Conservation (phyloP, 495 filamentous ascomycete genomes). For the Pyronema omphalodes region DNA sequence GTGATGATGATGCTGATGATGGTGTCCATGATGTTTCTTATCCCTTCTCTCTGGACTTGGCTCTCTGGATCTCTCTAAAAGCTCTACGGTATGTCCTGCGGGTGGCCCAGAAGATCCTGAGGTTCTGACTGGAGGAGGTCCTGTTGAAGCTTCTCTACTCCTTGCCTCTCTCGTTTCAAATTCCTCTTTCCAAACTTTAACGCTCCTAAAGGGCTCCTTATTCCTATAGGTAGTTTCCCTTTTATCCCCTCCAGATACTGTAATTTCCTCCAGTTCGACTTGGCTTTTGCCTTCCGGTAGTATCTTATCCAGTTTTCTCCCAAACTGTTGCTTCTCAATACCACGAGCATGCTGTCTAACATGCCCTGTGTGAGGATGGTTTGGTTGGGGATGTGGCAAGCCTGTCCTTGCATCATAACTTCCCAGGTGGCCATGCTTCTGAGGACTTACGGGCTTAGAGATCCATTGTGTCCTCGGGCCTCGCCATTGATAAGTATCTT, state of each 20-base stretch:
- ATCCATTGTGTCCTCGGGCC: background rate
- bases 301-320: background rate
- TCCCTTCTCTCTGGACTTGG: background rate
- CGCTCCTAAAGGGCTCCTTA: conserved; percentile 2
- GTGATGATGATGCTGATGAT: background rate
- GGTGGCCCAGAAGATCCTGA: background rate
- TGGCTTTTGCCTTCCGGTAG: background rate
- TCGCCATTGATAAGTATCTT: background rate
- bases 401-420: background rate
- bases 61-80: background rate
- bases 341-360: background rate
- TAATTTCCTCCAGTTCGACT: background rate
- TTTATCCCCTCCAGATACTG: conserved; percentile 1
- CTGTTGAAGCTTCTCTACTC: background rate
- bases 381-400: background rate
- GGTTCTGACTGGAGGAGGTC: background rate
- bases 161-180: background rate
- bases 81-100: background rate
- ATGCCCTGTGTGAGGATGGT: background rate
- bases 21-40: background rate
- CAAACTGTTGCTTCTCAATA: background rate
- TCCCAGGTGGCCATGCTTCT: no score
- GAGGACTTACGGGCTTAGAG: background rate
- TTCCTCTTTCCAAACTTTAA: conserved; percentile 7
- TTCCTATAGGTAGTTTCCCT: background rate